Percentiles rank a stretch among this genome's conserved stretches.
Evolutionary conservation across 2,329 filamentous ascomycete genomes (phyloP).

Genomic region (Diaporthe helianthi): DNA sequence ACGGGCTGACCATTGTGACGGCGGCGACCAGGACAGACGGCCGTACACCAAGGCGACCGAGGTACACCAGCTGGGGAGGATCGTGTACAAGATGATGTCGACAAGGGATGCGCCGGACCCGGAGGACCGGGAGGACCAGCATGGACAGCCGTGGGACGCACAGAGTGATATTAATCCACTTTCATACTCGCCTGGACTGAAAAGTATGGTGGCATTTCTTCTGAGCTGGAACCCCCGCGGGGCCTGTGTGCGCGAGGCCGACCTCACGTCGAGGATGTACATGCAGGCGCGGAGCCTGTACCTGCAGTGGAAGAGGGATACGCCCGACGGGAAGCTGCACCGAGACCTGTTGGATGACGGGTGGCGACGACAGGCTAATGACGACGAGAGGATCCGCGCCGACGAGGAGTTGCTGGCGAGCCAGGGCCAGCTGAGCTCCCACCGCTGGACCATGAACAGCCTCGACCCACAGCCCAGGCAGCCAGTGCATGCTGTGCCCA

Average conservation of each 20-base stretch:
- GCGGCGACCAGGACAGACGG: constrained; percentile 39
- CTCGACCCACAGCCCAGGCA: background rate
- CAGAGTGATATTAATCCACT: constrained; percentile 25
- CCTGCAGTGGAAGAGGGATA: constrained; percentile 6
- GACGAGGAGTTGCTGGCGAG: constrained; percentile 34
- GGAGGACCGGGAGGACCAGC: constrained; percentile 37
- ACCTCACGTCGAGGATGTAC: background rate
- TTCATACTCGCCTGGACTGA: constrained; percentile 31
- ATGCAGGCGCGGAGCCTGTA: constrained; percentile 5
- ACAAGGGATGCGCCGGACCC: constrained; percentile 40
- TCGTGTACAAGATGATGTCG: constrained; percentile 53
- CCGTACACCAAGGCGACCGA: constrained; percentile 49
- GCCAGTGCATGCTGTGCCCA: background rate
- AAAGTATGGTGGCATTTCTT: constrained; percentile 28
- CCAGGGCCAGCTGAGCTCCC: constrained; percentile 12
- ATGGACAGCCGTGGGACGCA: background rate
- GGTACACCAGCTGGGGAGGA: constrained; percentile 46
- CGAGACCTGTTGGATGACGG: constrained; percentile 31
- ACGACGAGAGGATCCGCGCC: background rate
- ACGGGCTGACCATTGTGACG: background rate
- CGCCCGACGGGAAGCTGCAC: constrained; percentile 21
- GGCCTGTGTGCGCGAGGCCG: background rate
- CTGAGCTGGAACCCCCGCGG: constrained; percentile 20
- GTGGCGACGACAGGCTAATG: constrained; percentile 26
- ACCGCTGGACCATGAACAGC: background rate